These are phyloP conservation scores for Erysimum cheiranthoides DNA, from an alignment of 345 rosid species.

Conservation along the genomic window DNA sequence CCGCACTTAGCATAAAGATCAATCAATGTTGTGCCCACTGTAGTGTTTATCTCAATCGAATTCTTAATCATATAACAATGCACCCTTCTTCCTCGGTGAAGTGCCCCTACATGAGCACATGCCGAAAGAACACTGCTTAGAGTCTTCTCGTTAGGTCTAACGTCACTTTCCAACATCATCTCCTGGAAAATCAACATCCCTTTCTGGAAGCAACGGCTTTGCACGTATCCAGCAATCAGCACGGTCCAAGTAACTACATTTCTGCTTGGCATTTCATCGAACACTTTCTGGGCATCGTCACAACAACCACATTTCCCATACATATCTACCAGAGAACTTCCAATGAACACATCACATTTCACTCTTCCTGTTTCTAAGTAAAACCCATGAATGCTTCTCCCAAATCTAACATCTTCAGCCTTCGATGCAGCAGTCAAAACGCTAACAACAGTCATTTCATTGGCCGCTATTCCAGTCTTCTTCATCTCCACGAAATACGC, in stretches of 20 bases:
- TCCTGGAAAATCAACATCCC: conserved; percentile 62
- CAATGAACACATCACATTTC: conserved; percentile 63
- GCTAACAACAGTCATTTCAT: conserved; percentile 70
- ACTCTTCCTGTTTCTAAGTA: conserved; percentile 53
- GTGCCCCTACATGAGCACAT: conserved; percentile 51
- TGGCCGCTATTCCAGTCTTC: conserved; percentile 52
- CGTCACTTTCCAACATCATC: conserved; percentile 67
- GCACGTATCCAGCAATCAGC: conserved; percentile 66
- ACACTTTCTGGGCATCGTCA: conserved; percentile 54
- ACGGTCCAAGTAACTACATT: conserved; percentile 79
- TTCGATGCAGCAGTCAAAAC: conserved; percentile 53
- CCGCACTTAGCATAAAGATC: conserved; percentile 53
- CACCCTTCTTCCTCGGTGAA: conserved; percentile 58
- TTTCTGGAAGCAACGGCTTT: conserved; percentile 47
- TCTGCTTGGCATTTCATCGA: conserved; percentile 59
- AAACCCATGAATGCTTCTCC: conserved; percentile 33
- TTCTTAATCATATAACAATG: conserved; percentile 54
- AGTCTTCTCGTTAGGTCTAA: conserved; percentile 64
- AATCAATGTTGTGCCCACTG: conserved; percentile 42
- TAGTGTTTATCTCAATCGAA: conserved; percentile 44
- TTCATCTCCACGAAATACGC: conserved; percentile 54
- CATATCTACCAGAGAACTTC: conserved; percentile 66
- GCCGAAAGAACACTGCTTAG: conserved; percentile 59
- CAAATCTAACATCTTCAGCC: conserved; percentile 47
- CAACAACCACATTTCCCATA: conserved; percentile 60